Evolutionary conservation across 1,139 yeast species (phyloP).

Genomic region (Kurtzmaniella natalensis): DNA sequence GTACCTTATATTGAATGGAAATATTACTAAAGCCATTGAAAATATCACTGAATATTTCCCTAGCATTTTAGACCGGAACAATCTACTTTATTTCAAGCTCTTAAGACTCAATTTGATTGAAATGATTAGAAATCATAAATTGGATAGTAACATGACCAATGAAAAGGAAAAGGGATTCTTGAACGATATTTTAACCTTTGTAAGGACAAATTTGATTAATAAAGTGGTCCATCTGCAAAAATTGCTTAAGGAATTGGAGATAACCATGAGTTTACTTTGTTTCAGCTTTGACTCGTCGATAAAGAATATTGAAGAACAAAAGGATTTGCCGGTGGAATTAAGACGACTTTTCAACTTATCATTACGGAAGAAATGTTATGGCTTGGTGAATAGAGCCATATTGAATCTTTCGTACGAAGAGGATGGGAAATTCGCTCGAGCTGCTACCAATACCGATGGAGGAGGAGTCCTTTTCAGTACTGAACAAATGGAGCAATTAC

Average conservation of each 20-base stretch:
- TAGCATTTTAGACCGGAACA: slow-evolving; percentile 49
- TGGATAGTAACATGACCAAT: slow-evolving; percentile 16
- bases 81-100: slow-evolving; percentile 58
- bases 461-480: not conserved
- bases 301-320: slow-evolving; percentile 30
- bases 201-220: slow-evolving; percentile 54
- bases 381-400: slow-evolving; percentile 52
- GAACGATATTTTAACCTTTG: slow-evolving; percentile 53
- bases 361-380: slow-evolving; percentile 53
- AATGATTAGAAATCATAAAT: slow-evolving; percentile 53
- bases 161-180: slow-evolving; percentile 46
- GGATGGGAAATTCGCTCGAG: slow-evolving; percentile 8
- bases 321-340: slow-evolving; percentile 50
- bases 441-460: not conserved
- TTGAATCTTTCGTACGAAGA: slow-evolving; percentile 24
- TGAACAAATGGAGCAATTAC: not conserved
- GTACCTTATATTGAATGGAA: slow-evolving; percentile 44
- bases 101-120: slow-evolving; percentile 59
- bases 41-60: slow-evolving; percentile 49
- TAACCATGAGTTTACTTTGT: slow-evolving; percentile 67
- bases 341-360: slow-evolving; percentile 48
- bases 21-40: slow-evolving; percentile 43
- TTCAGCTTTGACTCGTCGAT: slow-evolving; percentile 41
- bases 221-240: slow-evolving; percentile 50
- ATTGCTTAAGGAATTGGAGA: slow-evolving; percentile 59